Conservation (phyloP, 345 rosid genomes). For the Populus simonii region DNA sequence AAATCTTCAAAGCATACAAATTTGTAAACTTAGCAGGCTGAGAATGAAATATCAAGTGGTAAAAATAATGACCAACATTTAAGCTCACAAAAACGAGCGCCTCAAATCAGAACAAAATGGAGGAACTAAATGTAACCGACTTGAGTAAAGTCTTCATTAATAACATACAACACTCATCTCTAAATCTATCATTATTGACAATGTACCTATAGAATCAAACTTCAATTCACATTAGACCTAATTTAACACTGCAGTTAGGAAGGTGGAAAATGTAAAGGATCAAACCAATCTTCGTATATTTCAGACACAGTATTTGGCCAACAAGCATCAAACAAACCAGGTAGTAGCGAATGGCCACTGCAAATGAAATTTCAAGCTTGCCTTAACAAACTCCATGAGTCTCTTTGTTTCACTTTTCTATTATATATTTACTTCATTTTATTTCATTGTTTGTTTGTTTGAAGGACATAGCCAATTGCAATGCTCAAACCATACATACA, state of each 20-base stretch:
- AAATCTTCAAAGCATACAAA: neutral
- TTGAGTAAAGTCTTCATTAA: neutral
- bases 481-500: too few species aligned
- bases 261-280: neutral
- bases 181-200: neutral
- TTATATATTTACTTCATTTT: too few species aligned
- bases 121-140: neutral
- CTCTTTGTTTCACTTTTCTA: too few species aligned
- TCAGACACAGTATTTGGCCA: neutral
- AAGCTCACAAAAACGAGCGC: neutral
- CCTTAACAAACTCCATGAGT: neutral
- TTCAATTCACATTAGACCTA: neutral
- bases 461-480: too few species aligned
- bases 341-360: neutral
- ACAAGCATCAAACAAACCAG: neutral
- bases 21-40: neutral
- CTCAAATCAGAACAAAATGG: neutral
- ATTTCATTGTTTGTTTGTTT: too few species aligned
- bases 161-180: neutral
- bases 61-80: neutral
- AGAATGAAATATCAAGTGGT: neutral
- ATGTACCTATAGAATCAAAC: neutral
- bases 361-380: neutral
- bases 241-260: neutral
- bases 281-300: neutral